Conservation (phyloP, 192 early-diverging fungal genomes). For the Glomus cerebriforme region DNA sequence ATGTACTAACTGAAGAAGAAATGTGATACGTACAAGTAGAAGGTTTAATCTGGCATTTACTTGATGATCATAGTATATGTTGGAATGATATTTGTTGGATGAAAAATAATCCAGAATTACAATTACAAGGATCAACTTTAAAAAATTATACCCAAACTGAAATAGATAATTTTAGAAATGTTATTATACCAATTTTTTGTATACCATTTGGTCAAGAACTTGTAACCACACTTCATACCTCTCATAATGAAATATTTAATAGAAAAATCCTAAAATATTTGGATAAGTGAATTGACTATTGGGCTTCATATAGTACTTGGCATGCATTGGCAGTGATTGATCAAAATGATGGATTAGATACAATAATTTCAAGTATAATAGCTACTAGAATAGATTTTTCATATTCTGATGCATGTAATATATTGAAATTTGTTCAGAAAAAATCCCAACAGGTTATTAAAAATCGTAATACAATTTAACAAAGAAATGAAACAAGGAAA, state of each 20-base stretch:
- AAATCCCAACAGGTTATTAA: neutral
- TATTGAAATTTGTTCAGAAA: neutral
- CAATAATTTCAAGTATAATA: neutral
- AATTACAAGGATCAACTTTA: neutral
- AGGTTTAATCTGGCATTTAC: neutral
- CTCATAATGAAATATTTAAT: neutral
- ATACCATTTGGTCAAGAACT: neutral
- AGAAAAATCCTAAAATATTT: neutral
- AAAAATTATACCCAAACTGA: neutral
- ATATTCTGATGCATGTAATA: neutral
- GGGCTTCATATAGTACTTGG: no score
- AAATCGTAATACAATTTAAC: no score
- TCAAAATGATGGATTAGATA: no score
- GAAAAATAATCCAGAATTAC: slow-evolving; percentile 4
- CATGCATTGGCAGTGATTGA: no score
- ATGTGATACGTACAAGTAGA: neutral
- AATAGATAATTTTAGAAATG: neutral
- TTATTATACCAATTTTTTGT: neutral
- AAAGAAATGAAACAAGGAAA: no score
- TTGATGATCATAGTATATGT: no score
- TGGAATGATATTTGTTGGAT: neutral
- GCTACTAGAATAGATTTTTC: neutral
- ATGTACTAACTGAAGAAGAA: neutral
- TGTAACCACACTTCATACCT: neutral
- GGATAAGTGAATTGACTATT: no score